phyloP scores from a whole-genome alignment of 345 rosid genomes.

The Leavenworthia alabamica region DNA sequence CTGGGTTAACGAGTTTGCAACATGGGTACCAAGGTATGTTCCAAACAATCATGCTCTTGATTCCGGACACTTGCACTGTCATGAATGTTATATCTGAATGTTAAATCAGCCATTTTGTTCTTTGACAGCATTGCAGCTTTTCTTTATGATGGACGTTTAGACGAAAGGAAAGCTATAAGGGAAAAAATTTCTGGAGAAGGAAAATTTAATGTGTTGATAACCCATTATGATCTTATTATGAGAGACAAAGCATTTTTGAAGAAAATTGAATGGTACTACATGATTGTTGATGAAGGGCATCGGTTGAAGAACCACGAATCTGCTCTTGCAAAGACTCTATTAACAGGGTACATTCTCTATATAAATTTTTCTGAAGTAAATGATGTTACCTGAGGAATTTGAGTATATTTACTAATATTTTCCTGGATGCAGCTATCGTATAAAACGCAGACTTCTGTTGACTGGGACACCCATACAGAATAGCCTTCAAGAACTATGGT shows the following conservation, averaged over 20 bases:
- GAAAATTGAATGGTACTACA: slow-evolving; percentile 83
- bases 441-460: slow-evolving; percentile 84
- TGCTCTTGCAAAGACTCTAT: slow-evolving; percentile 81
- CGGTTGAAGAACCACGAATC: slow-evolving; percentile 94
- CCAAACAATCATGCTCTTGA: background rate
- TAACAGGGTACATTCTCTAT: slow-evolving; percentile 56
- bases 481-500: slow-evolving; percentile 95
- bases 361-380: background rate
- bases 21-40: slow-evolving; percentile 84
- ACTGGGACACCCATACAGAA: slow-evolving; percentile 99
- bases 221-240: slow-evolving; percentile 97
- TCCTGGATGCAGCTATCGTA: slow-evolving; percentile 65
- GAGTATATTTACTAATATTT: slow-evolving; percentile 16
- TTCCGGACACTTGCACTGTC: background rate
- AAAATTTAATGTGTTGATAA: slow-evolving; percentile 71
- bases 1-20: slow-evolving; percentile 88
- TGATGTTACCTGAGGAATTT: slow-evolving; percentile 10
- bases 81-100: slow-evolving; percentile 3
- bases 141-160: slow-evolving; percentile 96
- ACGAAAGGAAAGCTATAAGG: slow-evolving; percentile 87
- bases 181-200: slow-evolving; percentile 62
- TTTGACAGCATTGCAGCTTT: slow-evolving; percentile 69
- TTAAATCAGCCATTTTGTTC: slow-evolving; percentile 9
- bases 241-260: slow-evolving; percentile 91
- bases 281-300: slow-evolving; percentile 99